phyloP scores from a whole-genome alignment of 192 early-diverging fungal genomes.

The Phycomyces nitens region DNA sequence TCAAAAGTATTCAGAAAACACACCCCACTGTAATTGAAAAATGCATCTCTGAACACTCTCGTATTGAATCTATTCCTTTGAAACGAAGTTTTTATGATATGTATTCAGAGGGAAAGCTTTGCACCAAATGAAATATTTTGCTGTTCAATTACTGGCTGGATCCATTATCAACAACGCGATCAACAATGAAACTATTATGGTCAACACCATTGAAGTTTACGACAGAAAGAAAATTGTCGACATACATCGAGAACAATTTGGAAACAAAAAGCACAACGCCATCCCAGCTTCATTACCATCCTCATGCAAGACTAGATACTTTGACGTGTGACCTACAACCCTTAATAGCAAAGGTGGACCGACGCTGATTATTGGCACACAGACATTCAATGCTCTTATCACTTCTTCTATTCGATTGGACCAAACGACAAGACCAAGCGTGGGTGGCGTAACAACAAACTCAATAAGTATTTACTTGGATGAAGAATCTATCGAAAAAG shows the following conservation, averaged over 20 bases:
- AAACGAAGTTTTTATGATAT: background rate
- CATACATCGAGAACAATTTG: slow-evolving; percentile 27
- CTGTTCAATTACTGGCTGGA: background rate
- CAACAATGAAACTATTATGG: slow-evolving; percentile 26
- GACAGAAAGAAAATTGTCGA: slow-evolving; percentile 27
- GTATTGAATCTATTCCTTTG: background rate
- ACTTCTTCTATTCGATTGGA: slow-evolving; percentile 35
- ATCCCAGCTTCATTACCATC: slow-evolving; percentile 20
- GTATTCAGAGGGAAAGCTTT: background rate
- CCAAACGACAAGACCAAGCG: slow-evolving; percentile 1
- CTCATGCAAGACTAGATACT: slow-evolving; percentile 13
- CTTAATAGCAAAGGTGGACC: slow-evolving; percentile 11
- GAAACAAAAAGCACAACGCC: slow-evolving; percentile 17
- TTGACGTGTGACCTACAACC: slow-evolving; percentile 31
- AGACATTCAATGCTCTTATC: slow-evolving; percentile 28
- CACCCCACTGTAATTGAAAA: background rate
- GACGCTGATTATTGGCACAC: slow-evolving; percentile 32
- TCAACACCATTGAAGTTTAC: slow-evolving; percentile 34
- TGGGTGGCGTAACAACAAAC: slow-evolving; percentile 13
- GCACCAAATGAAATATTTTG: slow-evolving; percentile 1
- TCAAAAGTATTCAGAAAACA: too few relatives aligned
- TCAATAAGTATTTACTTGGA: slow-evolving; percentile 14
- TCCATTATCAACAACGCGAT: slow-evolving; percentile 13
- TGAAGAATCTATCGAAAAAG: slow-evolving; percentile 2
- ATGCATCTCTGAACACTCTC: background rate